phyloP scores from a whole-genome alignment of 805 yeast species.

The Monosporozyma servazzii region DNA sequence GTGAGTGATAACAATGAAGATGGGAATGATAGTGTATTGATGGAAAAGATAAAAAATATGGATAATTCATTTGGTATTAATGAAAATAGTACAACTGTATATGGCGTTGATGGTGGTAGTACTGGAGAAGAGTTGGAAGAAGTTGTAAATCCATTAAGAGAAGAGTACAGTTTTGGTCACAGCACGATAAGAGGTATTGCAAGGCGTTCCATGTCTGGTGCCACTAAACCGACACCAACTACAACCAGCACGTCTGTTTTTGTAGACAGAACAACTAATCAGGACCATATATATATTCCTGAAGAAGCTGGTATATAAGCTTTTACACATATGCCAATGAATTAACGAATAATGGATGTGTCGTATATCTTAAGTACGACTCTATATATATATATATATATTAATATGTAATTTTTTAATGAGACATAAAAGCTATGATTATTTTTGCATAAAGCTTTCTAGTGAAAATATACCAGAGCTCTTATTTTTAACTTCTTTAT shows the following conservation, averaged over 20 bases:
- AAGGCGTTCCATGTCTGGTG: conserved; percentile 21
- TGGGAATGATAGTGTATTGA: background rate
- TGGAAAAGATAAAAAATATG: background rate
- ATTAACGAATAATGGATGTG: background rate
- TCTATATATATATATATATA: background rate
- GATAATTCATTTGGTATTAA: background rate
- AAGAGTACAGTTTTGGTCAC: conserved; percentile 8
- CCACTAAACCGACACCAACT: background rate
- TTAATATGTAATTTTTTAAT: too few relatives aligned
- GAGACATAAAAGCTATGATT: background rate
- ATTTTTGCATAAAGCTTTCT: conserved; percentile 40
- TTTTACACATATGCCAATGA: background rate
- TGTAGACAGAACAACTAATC: background rate
- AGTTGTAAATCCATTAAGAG: conserved; percentile 15
- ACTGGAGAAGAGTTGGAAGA: conserved; percentile 9
- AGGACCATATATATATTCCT: background rate
- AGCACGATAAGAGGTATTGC: conserved; percentile 13
- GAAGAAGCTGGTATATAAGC: background rate
- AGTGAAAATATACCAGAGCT: conserved; percentile 31
- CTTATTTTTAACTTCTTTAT: conserved; percentile 26
- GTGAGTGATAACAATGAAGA: background rate
- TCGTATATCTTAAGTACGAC: conserved; percentile 1
- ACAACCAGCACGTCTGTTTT: background rate
- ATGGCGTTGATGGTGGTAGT: background rate
- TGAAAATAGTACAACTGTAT: background rate